Evolutionary conservation across 2,329 filamentous ascomycete species (phyloP), one percentile per base, ranked within the genome.

Genomic region (Neonectria sp.): DNA sequence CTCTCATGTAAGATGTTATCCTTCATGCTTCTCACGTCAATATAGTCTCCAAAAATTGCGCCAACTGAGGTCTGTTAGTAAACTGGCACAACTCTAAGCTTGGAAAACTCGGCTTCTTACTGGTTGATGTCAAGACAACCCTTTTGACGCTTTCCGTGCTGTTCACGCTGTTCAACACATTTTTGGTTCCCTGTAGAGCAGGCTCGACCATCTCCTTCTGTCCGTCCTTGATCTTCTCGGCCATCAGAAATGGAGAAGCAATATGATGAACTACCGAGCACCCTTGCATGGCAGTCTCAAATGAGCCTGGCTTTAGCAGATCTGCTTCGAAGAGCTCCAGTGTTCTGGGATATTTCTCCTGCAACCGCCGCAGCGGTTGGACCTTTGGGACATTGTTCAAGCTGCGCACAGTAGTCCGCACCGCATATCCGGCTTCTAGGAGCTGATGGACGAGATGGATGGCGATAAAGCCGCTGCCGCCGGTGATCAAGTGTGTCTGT

Each of bases 191-290:
- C 43, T 45, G n/a, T 8, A 45, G 17, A 5, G 43, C 43, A n/a
- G 43, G 43, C 43, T 45, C 43, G 43, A 45, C 43, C 43, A 45
- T 45, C 43, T 45, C 43, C 17, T 45, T 45, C 43, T 21, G 43
- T 45, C 43, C 43, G 24, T 45, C 43, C 43, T 45, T 45, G 43
- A 45, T 45, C 43, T 45, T 45, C 43, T 45, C 43, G 43, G 43
- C 43, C 43, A 45, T 45, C n/a, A 45, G 43, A n/a, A 45, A 45
- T 45, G 43, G 43, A 21, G 43, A 45, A 45, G 43, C 43, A 6
- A 45, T 9, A n/a, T 45, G 43, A 45, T 45, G 43, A 45, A 45
- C 43, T 9, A 45, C 17, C 43, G 43, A 45, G 43, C 43, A 45
- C 7, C 43, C 43, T 24, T 45, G 43, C 43, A 45, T 45, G 7